Base-by-base conservation (phyloP, 2,329 filamentous ascomycete species). In the Scedosporium minutisporum region DNA sequence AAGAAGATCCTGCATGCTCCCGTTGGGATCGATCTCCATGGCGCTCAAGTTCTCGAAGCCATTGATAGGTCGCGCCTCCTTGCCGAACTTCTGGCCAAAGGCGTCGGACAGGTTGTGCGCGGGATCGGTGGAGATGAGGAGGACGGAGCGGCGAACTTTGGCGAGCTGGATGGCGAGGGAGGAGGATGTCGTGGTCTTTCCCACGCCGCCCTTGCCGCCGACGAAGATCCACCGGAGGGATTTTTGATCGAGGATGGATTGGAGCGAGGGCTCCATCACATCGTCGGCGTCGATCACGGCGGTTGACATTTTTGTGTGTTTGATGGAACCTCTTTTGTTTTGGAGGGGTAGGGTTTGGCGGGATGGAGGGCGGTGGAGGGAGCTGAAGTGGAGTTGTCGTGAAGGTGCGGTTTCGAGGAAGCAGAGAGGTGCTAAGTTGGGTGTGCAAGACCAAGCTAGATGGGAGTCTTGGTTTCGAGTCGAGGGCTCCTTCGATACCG, bases 11-110 rank as follows among this genome's bases (percentile, higher is more conserved):
- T 97, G 95, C 75, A 99, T 96, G 72, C 91, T 96, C 58, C 93
- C 95, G 73, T 96, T 97, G 61, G 95, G 95, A 72, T 99, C 95
- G 70, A 99, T 97, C 78, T 99, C 95, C 95, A 99, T 99, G 66
- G 95, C 95, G 73, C 91, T 96, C 68, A 99, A 81, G 76, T 97
- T 97, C 41, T 88, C 86, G 72, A 96, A 97, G 68, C 95, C 95
- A 69, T 96, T 88, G 67, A 99, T 83, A 46, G 96, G 86, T 66
- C 92, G 87, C 62, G 95, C 95, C 77, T 99, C 95, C 82, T 99
- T 99, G 80, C 95, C 95, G 72, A 99, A 99, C 79, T 99, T 99
- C 77, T 99, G 93, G 68, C 91, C 91, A 77, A 99, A 99, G 65
- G 95, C 95, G 79, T 99, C 95, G 69, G 90, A 95, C 66, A 99